These are phyloP conservation scores for Saccharum officinarum DNA, from an alignment of 176 grass and related monocot species.

Conservation along the genomic window DNA sequence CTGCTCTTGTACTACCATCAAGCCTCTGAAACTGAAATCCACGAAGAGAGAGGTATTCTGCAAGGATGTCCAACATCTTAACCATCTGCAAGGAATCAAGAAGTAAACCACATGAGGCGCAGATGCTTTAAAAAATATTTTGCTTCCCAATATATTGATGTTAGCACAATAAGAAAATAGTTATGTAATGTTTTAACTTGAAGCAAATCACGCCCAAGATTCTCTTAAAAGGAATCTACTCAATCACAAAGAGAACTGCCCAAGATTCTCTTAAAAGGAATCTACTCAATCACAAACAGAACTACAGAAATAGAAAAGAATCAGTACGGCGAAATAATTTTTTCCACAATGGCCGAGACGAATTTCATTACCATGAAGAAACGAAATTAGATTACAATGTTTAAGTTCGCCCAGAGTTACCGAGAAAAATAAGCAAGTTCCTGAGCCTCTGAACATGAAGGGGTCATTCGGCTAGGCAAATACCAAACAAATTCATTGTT, in stretches of 20 bases:
- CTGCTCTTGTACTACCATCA: slow-evolving; percentile 97
- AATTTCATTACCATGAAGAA: not conserved
- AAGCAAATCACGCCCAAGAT: not conserved
- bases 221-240: not conserved
- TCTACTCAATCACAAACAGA: not conserved
- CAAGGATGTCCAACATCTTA: slow-evolving; percentile 98
- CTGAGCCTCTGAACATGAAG: not conserved
- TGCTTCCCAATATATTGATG: not conserved
- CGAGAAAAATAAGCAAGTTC: not conserved
- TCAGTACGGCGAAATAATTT: not conserved
- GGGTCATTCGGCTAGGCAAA: not conserved
- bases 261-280: not conserved
- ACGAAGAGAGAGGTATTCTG: slow-evolving; percentile 89
- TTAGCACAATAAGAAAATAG: not conserved
- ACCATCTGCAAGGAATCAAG: slow-evolving; percentile 78
- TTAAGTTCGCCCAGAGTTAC: not conserved
- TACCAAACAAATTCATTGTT: not conserved
- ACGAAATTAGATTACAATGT: not conserved
- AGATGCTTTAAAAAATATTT: slow-evolving; percentile 1
- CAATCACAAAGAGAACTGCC: not conserved
- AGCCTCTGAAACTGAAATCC: slow-evolving; percentile 99
- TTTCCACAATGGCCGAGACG: not conserved
- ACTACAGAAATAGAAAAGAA: not conserved
- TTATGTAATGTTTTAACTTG: not conserved
- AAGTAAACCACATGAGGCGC: not conserved